A percentile compares a stretch with the other conserved stretches of the same genome.
These are phyloP conservation scores for Pseudotulostoma volvatum DNA, from an alignment of 495 filamentous ascomycete genomes.

Conservation along the genomic window DNA sequence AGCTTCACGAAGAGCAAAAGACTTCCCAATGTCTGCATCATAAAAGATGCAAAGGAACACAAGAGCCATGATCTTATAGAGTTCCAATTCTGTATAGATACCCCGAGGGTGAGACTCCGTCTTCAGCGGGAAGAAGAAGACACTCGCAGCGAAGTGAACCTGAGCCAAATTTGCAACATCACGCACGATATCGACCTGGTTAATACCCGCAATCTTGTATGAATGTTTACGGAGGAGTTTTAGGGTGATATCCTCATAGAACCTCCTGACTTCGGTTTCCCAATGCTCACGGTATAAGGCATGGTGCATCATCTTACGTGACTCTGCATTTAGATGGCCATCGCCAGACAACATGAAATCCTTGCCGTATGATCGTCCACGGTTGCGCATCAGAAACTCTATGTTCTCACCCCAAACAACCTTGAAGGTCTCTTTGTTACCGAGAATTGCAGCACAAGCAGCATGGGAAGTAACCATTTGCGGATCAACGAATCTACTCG, in stretches of 20 bases:
- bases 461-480: constrained; percentile 33
- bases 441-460: constrained; percentile 30
- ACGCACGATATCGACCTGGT: constrained; percentile 46
- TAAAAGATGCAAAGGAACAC: constrained; percentile 50
- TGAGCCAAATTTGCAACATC: constrained; percentile 46
- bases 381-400: constrained; percentile 29
- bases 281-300: constrained; percentile 35
- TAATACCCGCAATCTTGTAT: constrained; percentile 33
- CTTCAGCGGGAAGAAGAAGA: constrained; percentile 49
- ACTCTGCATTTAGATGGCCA: constrained; percentile 25
- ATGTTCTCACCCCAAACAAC: constrained; percentile 41
- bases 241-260: constrained; percentile 36
- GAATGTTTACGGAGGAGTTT: constrained; percentile 33
- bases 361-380: constrained; percentile 24
- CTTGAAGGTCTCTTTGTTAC: constrained; percentile 34
- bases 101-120: constrained; percentile 42
- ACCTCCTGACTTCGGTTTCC: constrained; percentile 32
- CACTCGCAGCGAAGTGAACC: constrained; percentile 40
- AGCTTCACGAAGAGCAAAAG: constrained; percentile 42
- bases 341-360: constrained; percentile 43
- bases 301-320: constrained; percentile 29
- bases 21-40: constrained; percentile 45
- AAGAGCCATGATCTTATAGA: constrained; percentile 42
- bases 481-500: constrained; percentile 17
- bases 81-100: constrained; percentile 37